Percentiles rank a stretch among this genome's conserved stretches.
Conservation (phyloP, 805 yeast species). For the Lachancea waltii region DNA sequence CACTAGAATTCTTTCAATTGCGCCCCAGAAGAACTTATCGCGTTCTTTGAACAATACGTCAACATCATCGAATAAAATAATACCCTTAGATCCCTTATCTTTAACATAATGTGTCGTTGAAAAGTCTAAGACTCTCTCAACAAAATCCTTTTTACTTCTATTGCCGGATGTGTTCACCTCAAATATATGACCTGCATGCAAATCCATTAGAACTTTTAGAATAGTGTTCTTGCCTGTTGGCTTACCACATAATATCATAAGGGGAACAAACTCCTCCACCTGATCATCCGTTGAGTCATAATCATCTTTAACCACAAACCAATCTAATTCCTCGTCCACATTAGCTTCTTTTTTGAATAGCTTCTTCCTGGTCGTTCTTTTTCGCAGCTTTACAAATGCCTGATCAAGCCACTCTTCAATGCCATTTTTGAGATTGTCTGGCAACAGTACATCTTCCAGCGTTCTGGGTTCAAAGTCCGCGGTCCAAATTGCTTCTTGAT, state of each 20-base stretch:
- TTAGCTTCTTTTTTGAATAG: slow-evolving; percentile 25
- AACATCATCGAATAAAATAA: slow-evolving; percentile 79
- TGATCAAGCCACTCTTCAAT: slow-evolving; percentile 30
- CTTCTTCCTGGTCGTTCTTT: slow-evolving; percentile 31
- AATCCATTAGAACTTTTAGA: slow-evolving; percentile 58
- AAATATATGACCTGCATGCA: slow-evolving; percentile 62
- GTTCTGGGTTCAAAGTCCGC: slow-evolving; percentile 27
- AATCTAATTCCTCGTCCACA: slow-evolving; percentile 25
- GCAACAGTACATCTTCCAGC: slow-evolving; percentile 28
- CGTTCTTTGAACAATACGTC: slow-evolving; percentile 68
- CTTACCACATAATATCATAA: slow-evolving; percentile 59
- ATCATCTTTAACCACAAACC: slow-evolving; percentile 32
- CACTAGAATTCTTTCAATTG: slow-evolving; percentile 53
- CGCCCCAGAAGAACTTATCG: slow-evolving; percentile 77
- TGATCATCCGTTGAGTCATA: slow-evolving; percentile 6
- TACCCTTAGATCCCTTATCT: slow-evolving; percentile 42
- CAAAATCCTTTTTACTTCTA: slow-evolving; percentile 66
- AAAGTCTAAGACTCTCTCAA: slow-evolving; percentile 61
- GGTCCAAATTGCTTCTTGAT: slow-evolving; percentile 24
- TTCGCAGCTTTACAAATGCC: slow-evolving; percentile 33
- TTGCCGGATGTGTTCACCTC: slow-evolving; percentile 74
- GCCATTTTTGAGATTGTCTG: slow-evolving; percentile 14
- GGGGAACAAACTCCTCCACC: slow-evolving; percentile 44
- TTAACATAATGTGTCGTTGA: slow-evolving; percentile 81
- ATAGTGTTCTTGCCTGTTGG: slow-evolving; percentile 79